Base-by-base conservation (phyloP, 2,329 filamentous ascomycete species). In the Fusarium setosum region DNA sequence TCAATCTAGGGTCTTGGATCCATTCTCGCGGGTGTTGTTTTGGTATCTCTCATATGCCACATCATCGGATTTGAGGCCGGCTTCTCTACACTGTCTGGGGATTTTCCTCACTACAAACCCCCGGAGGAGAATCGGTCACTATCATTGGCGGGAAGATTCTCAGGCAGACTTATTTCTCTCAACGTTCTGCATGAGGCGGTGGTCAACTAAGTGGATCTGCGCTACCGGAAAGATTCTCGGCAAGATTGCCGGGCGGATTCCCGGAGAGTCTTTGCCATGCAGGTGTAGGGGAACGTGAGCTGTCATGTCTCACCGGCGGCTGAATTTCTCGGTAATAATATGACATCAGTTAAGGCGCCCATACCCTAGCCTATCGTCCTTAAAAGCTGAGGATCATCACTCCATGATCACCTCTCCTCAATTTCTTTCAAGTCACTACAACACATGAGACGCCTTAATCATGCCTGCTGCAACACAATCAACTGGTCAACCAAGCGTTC, bases 1-100 rank as follows among this genome's bases (percentile, higher is more conserved):
- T 41, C 60, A 63, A 13, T 3, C 59, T 59, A 24, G 60, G 45
- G 18, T 63, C 60, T 1, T 35, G 52, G 18, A 37, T 62, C 60
- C 60, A 63, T 37, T 62, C 15, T 62, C 34, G 13, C 63, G 45
- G 6, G 60, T 63, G 26, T 63, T 63, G 17, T 63, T 63, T 9
- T 35, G 48, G 29, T 62, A 63, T 3, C 20, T 24, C 4, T 49
- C 63, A 17, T 63, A 63, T 11, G 63, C 45, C n/a, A 44, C 52
- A 18, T 58, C 18, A 13, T 59, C 60, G 37, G 60, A 38, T 8
- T 42, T 48, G 7, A 35, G 24, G 37, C 29, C 24, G 58, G 11
- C 49, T 50, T 41, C 51, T 61, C 59, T 51, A 57, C n/a, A 40
- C 40, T n/a, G 38, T 11, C 26, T 23, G 20, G 35, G 35, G 52